A percentile compares a stretch with the other conserved stretches of the same genome.
phyloP scores from a whole-genome alignment of 768 basidiomycete species.

The Lactarius hengduanensis region DNA sequence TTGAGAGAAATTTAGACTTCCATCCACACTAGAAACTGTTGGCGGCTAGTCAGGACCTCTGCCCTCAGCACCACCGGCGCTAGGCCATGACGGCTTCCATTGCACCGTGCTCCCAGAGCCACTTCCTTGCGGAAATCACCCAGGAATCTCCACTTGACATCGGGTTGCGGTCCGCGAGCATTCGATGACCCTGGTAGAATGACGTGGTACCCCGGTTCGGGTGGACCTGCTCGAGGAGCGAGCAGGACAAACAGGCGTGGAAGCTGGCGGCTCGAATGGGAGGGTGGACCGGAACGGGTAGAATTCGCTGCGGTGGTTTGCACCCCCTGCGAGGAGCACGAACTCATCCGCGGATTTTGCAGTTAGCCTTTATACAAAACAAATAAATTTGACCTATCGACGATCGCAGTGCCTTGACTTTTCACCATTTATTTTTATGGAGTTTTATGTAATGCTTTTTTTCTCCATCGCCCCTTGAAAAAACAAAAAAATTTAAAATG shows the following conservation, averaged over 20 bases:
- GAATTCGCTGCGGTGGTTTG: neutral
- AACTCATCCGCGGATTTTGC: neutral
- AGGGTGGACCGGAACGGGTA: neutral
- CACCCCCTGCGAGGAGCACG: neutral
- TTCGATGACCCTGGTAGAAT: neutral
- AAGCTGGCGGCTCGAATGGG: neutral
- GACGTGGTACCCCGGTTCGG: neutral
- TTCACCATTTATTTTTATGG: too few relatives aligned
- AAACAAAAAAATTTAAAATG: too few relatives aligned
- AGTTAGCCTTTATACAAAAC: too few relatives aligned
- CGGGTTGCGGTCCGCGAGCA: neutral
- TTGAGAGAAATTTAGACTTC: too few relatives aligned
- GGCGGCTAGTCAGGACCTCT: neutral
- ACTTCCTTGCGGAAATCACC: neutral
- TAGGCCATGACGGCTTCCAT: neutral
- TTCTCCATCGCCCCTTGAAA: too few relatives aligned
- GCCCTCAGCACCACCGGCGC: too few relatives aligned
- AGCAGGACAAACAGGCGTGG: neutral
- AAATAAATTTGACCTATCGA: too few relatives aligned
- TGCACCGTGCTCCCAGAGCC: neutral
- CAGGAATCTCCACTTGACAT: neutral
- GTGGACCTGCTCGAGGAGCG: neutral
- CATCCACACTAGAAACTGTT: neutral
- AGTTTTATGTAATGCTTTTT: too few relatives aligned
- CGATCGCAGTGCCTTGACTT: too few relatives aligned